Evolutionary conservation across 305 asterid genomes (phyloP).

Genomic region (Rubia tinctorum): DNA sequence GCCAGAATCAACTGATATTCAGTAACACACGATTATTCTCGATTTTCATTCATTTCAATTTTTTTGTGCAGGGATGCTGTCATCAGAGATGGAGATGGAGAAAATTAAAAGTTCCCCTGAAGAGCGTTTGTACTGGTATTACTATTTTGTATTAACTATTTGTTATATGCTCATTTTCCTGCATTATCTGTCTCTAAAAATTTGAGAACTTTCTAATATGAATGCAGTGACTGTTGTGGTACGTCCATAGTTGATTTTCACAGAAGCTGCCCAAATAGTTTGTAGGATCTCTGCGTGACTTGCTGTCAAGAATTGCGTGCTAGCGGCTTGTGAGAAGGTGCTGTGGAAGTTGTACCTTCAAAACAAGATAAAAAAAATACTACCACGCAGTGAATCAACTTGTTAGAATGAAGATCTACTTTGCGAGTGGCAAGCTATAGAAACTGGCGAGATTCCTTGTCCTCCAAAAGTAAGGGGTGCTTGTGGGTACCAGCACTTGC

Average conservation of each 20-base stretch:
- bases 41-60: background rate
- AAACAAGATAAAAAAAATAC: background rate
- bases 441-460: conserved; percentile 53
- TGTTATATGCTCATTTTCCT: conserved; percentile 4
- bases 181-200: conserved; percentile 7
- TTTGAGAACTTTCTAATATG: conserved; percentile 16
- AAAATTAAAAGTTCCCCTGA: conserved; percentile 24
- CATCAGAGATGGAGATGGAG: conserved; percentile 31
- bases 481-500: conserved; percentile 42
- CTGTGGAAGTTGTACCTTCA: background rate
- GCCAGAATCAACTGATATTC: background rate
- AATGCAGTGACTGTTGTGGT: conserved; percentile 55
- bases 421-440: conserved; percentile 42
- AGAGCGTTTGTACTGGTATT: conserved; percentile 57
- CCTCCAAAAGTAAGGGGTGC: conserved; percentile 49
- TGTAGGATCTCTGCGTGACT: conserved; percentile 57
- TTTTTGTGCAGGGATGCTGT: conserved; percentile 31
- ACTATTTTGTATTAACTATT: conserved; percentile 1
- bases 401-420: conserved; percentile 25
- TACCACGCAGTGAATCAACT: conserved; percentile 11
- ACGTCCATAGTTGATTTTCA: conserved; percentile 63
- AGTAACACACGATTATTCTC: background rate
- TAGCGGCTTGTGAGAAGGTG: conserved; percentile 38
- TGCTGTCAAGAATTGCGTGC: conserved; percentile 59
- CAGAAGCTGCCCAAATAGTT: conserved; percentile 53